Evolutionary conservation across 1,284 basidiomycete species (phyloP), one percentile per base, ranked within the genome.

Genomic region (Ganoderma lucidum): DNA sequence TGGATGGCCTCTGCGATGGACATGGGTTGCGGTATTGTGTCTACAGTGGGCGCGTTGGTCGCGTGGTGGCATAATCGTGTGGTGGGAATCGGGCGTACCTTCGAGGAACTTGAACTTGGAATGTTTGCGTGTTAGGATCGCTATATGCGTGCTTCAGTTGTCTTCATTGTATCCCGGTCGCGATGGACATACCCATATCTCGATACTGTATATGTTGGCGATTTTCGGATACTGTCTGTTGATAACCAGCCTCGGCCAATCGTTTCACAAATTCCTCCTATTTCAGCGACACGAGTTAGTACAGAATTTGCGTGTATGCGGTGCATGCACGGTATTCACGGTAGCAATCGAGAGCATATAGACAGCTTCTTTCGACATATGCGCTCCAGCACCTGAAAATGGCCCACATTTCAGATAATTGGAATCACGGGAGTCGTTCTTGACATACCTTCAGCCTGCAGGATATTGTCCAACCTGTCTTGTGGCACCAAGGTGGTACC

Each of bases 231-330:
- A 79, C 81, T 42, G 91, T 89, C 74, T 88, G 84, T 65, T 83
- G 82, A 68, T 90, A 84, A 14, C 88, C 89, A 32, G 88, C 87
- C 76, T 86, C 84, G 6, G 86, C 83, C 72, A 93, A 82, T 55
- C 87, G 84, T 79, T 91, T 92, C 64, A 94, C 87, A 77, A 94
- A 94, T 75, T 93, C 91, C 79, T 94, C 93, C 93, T 94, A 76
- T 28, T 70, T 45, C 63, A 67, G 45, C 30, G 23, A 28, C 6
- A 32, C 39, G 15, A 15, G 15, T 6, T 17, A 6, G n/a, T 2
- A n/a, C 39, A 15, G 23, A 12, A 39, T 9, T 12, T 30, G 15
- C 14, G 41, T 28, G 14, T 15, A 8, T 41, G n/a, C 6, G 10
- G 39, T n/a, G 23, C 17, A 28, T 64, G 37, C 51, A 28, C 19